phyloP scores from a whole-genome alignment of 2,329 filamentous ascomycete genomes.

The Juglanconis sp. region DNA sequence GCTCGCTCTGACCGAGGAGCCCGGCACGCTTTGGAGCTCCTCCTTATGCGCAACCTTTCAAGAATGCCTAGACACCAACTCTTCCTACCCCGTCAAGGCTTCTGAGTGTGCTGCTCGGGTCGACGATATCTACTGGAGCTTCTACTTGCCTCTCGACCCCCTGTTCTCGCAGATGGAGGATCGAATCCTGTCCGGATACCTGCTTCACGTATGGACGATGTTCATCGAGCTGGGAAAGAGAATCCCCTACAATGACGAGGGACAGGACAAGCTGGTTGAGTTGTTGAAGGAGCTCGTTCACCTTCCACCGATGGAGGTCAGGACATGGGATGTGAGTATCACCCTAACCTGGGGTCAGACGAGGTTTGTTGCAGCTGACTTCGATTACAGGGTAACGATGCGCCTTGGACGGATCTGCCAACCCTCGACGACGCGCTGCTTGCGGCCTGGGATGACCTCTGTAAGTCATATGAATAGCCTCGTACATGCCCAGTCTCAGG shows the following conservation, averaged over 20 bases:
- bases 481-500: background rate
- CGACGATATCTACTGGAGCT: conserved; percentile 20
- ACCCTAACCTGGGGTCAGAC: background rate
- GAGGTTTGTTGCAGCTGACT: background rate
- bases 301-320: conserved; percentile 17
- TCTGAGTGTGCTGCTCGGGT: conserved; percentile 15
- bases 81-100: background rate
- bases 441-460: conserved; percentile 16
- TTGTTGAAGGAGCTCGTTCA: conserved; percentile 13
- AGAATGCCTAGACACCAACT: conserved; percentile 3
- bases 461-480: background rate
- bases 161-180: conserved; percentile 15
- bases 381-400: conserved; percentile 12
- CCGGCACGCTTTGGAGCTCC: conserved; percentile 14
- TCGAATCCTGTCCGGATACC: conserved; percentile 14
- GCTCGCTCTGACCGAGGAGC: conserved; percentile 15
- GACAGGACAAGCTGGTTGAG: conserved; percentile 15
- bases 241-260: conserved; percentile 13
- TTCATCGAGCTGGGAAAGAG: conserved; percentile 18
- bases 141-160: conserved; percentile 16
- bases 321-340: conserved; percentile 16
- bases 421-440: conserved; percentile 17
- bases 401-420: conserved; percentile 17
- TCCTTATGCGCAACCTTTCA: conserved; percentile 14
- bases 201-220: conserved; percentile 18